Conservation (phyloP, 164 flowering plant species). For the Paratinospora sagittata region DNA sequence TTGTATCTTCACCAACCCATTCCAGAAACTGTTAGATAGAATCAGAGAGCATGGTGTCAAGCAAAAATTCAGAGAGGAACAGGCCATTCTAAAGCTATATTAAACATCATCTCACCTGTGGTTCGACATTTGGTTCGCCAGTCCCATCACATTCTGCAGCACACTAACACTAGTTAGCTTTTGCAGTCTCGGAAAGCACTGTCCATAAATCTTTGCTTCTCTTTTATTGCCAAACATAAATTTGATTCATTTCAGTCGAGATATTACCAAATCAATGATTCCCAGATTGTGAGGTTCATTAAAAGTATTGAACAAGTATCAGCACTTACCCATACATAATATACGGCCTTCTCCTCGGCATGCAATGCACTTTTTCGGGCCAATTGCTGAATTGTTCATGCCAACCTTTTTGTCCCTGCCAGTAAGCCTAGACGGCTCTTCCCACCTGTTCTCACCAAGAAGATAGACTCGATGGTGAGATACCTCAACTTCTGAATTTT, state of each 20-base stretch:
- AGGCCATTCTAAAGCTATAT: background rate
- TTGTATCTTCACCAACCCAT: conserved; percentile 74
- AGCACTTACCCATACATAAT: conserved; percentile 59
- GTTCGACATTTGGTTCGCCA: conserved; percentile 87
- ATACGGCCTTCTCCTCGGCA: conserved; percentile 90
- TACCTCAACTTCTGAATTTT: conserved; percentile 31
- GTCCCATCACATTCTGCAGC: conserved; percentile 92
- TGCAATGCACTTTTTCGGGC: conserved; percentile 43
- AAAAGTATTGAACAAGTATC: background rate
- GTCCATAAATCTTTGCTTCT: background rate
- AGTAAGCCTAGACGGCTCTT: conserved; percentile 77
- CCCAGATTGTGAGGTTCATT: background rate
- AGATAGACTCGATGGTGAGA: conserved; percentile 71
- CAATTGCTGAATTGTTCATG: conserved; percentile 19
- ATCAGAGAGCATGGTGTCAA: background rate
- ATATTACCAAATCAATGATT: background rate
- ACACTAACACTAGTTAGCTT: conserved; percentile 5
- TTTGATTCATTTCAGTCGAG: background rate
- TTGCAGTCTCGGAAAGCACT: background rate
- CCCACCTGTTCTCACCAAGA: conserved; percentile 97
- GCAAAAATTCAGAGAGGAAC: background rate
- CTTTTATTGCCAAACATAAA: background rate
- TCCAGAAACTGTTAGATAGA: conserved; percentile 71
- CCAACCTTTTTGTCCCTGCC: conserved; percentile 25
- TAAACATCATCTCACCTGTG: conserved; percentile 43